These are phyloP conservation scores for Thyridium curvatum DNA, from an alignment of 2,329 filamentous ascomycete genomes.

Conservation along the genomic window DNA sequence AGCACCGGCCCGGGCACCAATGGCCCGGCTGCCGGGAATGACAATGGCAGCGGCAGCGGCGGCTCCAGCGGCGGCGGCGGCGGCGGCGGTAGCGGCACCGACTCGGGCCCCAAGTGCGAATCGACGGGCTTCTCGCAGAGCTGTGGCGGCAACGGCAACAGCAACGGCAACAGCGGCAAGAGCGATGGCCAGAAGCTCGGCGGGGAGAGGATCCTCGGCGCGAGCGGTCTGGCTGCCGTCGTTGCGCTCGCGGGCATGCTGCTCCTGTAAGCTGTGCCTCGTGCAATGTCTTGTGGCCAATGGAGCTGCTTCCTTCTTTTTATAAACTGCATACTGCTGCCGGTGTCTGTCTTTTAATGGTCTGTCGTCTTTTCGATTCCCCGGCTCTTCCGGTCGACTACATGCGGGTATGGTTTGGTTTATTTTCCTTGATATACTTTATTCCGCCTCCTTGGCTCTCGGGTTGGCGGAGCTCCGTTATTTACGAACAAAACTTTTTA, in stretches of 20 bases:
- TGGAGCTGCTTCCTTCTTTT: no score
- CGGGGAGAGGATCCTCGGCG: conserved; percentile 19
- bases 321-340: no score
- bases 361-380: no score
- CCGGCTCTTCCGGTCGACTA: no score
- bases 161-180: conserved; percentile 19
- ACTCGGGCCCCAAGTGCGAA: conserved; percentile 21
- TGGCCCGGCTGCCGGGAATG: conserved; percentile 9
- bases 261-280: conserved; percentile 14
- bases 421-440: no score
- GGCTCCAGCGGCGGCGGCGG: conserved; percentile 12
- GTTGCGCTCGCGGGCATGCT: conserved; percentile 25
- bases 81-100: conserved; percentile 9
- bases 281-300: neutral
- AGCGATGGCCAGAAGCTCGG: conserved; percentile 16
- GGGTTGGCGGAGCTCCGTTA: no score
- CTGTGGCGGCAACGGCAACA: conserved; percentile 25
- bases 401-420: no score
- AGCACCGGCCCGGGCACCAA: conserved; percentile 14
- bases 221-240: conserved; percentile 28
- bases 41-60: conserved; percentile 9
- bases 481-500: no score
- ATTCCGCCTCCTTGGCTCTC: no score
- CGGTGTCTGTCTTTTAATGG: no score
- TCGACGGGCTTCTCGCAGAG: conserved; percentile 32